A percentile compares a stretch with the other conserved stretches of the same genome.
Evolutionary conservation across 805 yeast species (phyloP).

Genomic region (Brettanomyces custersianus): DNA sequence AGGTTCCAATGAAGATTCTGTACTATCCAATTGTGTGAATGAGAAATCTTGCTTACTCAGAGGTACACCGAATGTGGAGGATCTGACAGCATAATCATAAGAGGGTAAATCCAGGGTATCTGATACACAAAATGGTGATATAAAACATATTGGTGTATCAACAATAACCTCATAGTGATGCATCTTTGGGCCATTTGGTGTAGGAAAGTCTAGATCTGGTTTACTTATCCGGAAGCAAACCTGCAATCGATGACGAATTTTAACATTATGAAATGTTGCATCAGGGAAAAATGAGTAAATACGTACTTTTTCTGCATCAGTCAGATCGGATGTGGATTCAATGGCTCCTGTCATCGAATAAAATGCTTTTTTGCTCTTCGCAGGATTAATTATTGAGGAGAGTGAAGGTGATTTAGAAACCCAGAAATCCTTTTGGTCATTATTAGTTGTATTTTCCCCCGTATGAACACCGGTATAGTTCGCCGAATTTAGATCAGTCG

Average conservation of each 20-base stretch:
- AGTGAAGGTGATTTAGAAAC: slow-evolving; percentile 17
- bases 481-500: slow-evolving; percentile 19
- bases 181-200: slow-evolving; percentile 30
- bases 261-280: slow-evolving; percentile 51
- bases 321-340: neutral
- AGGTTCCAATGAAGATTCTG: slow-evolving; percentile 5
- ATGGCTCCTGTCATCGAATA: neutral
- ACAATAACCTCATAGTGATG: slow-evolving; percentile 77
- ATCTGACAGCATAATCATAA: slow-evolving; percentile 24
- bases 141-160: slow-evolving; percentile 60
- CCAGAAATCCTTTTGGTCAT: slow-evolving; percentile 3
- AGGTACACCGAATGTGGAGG: slow-evolving; percentile 11
- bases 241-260: slow-evolving; percentile 60
- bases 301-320: slow-evolving; percentile 11
- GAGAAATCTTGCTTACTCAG: slow-evolving; percentile 5
- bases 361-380: slow-evolving; percentile 1
- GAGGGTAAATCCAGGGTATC: slow-evolving; percentile 31
- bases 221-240: slow-evolving; percentile 60
- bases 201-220: slow-evolving; percentile 36
- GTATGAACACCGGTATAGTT: slow-evolving; percentile 7
- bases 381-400: slow-evolving; percentile 8
- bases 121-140: slow-evolving; percentile 31
- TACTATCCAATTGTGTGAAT: slow-evolving; percentile 7
- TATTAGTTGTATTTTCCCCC: neutral
- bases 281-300: slow-evolving; percentile 46